Evolutionary conservation across 2,329 filamentous ascomycete genomes (phyloP), one percentile per base, ranked within the genome.

Genomic region (Chrysoporthe deuterocubensis): DNA sequence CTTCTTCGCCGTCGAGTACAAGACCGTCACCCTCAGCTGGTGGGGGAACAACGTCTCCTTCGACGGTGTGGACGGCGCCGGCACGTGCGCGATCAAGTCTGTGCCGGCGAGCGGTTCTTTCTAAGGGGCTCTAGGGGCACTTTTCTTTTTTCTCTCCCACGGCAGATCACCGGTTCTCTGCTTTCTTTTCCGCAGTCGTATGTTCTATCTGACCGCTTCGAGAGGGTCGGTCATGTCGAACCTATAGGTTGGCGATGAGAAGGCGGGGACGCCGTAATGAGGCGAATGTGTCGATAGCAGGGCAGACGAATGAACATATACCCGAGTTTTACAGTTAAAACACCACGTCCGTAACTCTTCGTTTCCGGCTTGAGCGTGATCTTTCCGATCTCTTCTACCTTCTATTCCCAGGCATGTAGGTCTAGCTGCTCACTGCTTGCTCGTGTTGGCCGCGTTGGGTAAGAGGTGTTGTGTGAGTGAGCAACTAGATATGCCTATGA

Each of bases 1-100:
- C 70, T 85, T 87, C 78, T 87, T 87, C 71, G 78, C 80, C 16
- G 74, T 86, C 18, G 80, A 84, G 70, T 83, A 80, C 71, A 78
- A 78, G n/a, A 77, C 77, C 5, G 75, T 79, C 4, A 73, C 79
- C 34, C 72, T 85, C 57, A 70, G 80, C 9, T 85, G 83, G 83
- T 85, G 83, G 83, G 83, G 83, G 44, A 85, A 85, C 71, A 75
- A 71, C 18, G 62, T 64, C 6, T 37, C 62, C 11, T 64, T 64
- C 56, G 62, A 18, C 1, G 62, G 62, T 32, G 62, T 56, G 5
- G 62, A 64, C 52, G 50, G 62, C 16, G 40, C 32, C 14, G 40
- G 4, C 7, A 6, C 37, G n/a, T 64, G 62, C 42, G 21, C 50
- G 7, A 7, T 64, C 52, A 64, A 64, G 52, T 18, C 50, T 5